These are phyloP conservation scores for Chalciporus sphaerocephalus DNA, from an alignment of 768 basidiomycete genomes.

Conservation along the genomic window DNA sequence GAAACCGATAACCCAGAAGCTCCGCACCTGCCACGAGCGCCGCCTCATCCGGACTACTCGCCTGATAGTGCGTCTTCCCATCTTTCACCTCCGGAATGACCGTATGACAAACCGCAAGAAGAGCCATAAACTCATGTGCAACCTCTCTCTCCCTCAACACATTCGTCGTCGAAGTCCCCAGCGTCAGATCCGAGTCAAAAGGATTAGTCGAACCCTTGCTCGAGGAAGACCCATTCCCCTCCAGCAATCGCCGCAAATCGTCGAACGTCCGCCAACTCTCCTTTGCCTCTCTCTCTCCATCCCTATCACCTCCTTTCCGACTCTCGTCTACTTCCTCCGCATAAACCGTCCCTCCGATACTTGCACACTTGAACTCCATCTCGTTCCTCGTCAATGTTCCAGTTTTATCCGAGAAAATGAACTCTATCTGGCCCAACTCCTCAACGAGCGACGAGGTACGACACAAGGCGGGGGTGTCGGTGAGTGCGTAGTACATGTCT, in stretches of 20 bases:
- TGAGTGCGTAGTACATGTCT: conserved; percentile 95
- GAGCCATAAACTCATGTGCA: conserved; percentile 67
- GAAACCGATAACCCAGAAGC: conserved; percentile 86
- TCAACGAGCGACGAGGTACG: conserved; percentile 98
- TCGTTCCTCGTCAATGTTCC: conserved; percentile 96
- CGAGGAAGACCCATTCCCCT: conserved; percentile 28
- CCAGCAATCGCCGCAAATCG: conserved; percentile 57
- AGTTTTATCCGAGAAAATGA: conserved; percentile 92
- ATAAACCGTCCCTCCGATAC: conserved; percentile 84
- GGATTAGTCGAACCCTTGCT: conserved; percentile 42
- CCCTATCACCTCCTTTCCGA: conserved; percentile 59
- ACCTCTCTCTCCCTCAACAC: conserved; percentile 43
- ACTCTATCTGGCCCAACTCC: conserved; percentile 97
- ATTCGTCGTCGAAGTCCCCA: not conserved
- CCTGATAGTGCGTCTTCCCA: conserved; percentile 91
- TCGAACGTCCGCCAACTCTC: conserved; percentile 78
- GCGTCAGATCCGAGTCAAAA: conserved; percentile 42
- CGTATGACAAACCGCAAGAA: conserved; percentile 95
- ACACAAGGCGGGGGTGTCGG: conserved; percentile 95
- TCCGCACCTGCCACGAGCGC: conserved; percentile 95
- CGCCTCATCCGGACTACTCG: conserved; percentile 96
- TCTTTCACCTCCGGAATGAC: conserved; percentile 92
- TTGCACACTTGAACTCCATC: conserved; percentile 94
- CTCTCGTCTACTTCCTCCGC: conserved; percentile 88
- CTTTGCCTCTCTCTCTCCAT: conserved; percentile 31